phyloP scores from a whole-genome alignment of 179 eudicot species.

The Pouteria campechiana region DNA sequence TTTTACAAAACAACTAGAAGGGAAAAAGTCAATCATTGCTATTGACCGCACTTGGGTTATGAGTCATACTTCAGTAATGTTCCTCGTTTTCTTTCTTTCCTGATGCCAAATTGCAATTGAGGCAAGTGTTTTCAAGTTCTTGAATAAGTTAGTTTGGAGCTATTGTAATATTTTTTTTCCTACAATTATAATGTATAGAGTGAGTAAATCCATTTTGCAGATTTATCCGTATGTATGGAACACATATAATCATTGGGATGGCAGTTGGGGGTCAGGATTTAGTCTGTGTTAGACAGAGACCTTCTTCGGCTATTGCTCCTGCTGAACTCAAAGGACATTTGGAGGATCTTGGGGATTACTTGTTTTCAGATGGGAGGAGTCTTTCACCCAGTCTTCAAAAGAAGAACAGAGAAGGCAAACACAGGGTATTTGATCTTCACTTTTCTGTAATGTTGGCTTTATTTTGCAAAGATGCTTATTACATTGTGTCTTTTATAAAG shows the following conservation, averaged over 20 bases:
- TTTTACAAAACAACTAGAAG: too few species aligned
- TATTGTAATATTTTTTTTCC: too few species aligned
- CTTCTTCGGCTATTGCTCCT: constrained; percentile 55
- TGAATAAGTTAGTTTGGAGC: too few species aligned
- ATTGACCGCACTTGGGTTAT: too few species aligned
- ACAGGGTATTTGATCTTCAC: constrained; percentile 25
- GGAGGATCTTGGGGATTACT: constrained; percentile 88
- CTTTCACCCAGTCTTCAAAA: constrained; percentile 36
- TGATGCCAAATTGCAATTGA: too few species aligned
- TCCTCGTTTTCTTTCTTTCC: too few species aligned
- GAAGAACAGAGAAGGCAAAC: constrained; percentile 43
- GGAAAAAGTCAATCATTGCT: too few species aligned
- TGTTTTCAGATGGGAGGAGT: constrained; percentile 71
- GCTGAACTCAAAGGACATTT: constrained; percentile 65
- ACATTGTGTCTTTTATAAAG: constrained; percentile 22
- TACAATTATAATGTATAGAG: too few species aligned
- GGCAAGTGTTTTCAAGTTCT: too few species aligned
- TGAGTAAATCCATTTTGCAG: too few species aligned
- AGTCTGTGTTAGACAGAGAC: constrained; percentile 70
- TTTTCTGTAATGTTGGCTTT: not conserved
- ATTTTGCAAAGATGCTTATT: too few species aligned
- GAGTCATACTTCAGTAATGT: too few species aligned
- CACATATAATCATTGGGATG: constrained; percentile 85
- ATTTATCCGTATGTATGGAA: constrained; percentile 83
- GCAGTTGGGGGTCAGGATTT: constrained; percentile 98